Percentiles rank a stretch among this genome's conserved stretches.
Conservation (phyloP, 306 rosid species). For the Morella rubra region DNA sequence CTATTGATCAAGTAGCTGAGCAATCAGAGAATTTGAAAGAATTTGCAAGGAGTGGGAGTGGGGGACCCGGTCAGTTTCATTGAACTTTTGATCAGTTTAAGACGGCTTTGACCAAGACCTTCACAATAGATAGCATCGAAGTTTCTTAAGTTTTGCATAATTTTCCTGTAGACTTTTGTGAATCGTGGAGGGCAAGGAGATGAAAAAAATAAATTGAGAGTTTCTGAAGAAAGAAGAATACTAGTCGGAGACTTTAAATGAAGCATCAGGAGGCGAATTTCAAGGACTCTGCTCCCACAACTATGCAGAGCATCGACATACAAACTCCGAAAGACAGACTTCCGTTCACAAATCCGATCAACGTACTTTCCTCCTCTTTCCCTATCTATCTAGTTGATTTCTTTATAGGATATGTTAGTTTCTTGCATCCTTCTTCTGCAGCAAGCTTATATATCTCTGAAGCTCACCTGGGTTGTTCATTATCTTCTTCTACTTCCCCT, state of each 20-base stretch:
- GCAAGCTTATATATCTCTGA: background rate
- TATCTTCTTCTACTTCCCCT: too few relatives aligned
- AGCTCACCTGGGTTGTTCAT: too few relatives aligned
- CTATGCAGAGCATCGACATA: conserved; percentile 12
- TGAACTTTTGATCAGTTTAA: too few relatives aligned
- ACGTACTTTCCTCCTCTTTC: conserved; percentile 36
- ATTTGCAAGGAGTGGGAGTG: too few relatives aligned
- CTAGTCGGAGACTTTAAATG: background rate
- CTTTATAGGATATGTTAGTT: conserved; percentile 14
- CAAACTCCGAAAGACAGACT: conserved; percentile 19
- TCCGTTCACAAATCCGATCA: conserved; percentile 29
- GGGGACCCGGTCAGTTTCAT: too few relatives aligned
- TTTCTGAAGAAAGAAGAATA: conserved; percentile 7
- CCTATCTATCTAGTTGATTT: conserved; percentile 24
- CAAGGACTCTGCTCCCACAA: conserved; percentile 15
- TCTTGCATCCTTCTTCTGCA: conserved; percentile 14
- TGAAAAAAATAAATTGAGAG: conserved; percentile 7
- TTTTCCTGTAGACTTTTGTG: conserved; percentile 16
- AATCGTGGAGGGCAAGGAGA: conserved; percentile 40
- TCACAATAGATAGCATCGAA: background rate
- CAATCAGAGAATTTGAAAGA: too few relatives aligned
- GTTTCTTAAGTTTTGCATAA: background rate
- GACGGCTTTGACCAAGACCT: too few relatives aligned
- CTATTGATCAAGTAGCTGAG: too few relatives aligned
- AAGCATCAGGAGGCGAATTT: conserved; percentile 22